A percentile compares a stretch with the other conserved stretches of the same genome.
Conservation (phyloP, 2,329 filamentous ascomycete genomes). For the Xylariaceae sp. region DNA sequence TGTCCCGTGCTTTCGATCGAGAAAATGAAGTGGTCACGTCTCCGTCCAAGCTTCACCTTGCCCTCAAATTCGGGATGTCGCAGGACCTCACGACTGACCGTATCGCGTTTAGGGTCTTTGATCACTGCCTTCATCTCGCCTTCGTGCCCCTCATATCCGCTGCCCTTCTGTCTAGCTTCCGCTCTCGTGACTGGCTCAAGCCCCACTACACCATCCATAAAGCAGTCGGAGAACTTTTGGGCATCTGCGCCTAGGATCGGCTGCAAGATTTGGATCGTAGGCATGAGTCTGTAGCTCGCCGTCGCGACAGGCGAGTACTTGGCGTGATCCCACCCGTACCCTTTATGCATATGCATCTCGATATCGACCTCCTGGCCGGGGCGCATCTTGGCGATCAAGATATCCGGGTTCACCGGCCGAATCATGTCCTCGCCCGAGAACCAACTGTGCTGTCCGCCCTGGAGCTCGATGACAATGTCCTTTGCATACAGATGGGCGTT, state of each 20-base stretch:
- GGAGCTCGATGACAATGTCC: conserved; percentile 72
- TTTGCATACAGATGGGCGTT: conserved; percentile 79
- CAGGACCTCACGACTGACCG: conserved; percentile 87
- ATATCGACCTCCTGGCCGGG: conserved; percentile 84
- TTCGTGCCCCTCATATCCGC: conserved; percentile 67
- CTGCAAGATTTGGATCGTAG: conserved; percentile 75
- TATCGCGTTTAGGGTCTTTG: conserved; percentile 84
- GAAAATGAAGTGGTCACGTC: conserved; percentile 97
- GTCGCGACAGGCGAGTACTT: conserved; percentile 97
- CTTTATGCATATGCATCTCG: conserved; percentile 91
- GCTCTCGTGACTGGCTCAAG: conserved; percentile 66
- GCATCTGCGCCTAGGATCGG: conserved; percentile 87
- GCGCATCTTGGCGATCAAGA: conserved; percentile 88
- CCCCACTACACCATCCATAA: conserved; percentile 81
- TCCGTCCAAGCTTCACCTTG: conserved; percentile 88
- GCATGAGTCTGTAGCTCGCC: conserved; percentile 86
- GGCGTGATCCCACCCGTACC: conserved; percentile 87
- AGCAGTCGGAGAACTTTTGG: conserved; percentile 84
- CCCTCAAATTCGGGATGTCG: conserved; percentile 89
- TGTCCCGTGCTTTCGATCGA: conserved; percentile 92
- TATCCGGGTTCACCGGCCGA: conserved; percentile 79
- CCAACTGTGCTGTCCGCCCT: conserved; percentile 65
- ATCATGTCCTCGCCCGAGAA: conserved; percentile 69
- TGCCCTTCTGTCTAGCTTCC: conserved; percentile 57
- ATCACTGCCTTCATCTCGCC: conserved; percentile 89